Conservation (phyloP, 148 eudicot species). For the Dianthus caryophyllus region DNA sequence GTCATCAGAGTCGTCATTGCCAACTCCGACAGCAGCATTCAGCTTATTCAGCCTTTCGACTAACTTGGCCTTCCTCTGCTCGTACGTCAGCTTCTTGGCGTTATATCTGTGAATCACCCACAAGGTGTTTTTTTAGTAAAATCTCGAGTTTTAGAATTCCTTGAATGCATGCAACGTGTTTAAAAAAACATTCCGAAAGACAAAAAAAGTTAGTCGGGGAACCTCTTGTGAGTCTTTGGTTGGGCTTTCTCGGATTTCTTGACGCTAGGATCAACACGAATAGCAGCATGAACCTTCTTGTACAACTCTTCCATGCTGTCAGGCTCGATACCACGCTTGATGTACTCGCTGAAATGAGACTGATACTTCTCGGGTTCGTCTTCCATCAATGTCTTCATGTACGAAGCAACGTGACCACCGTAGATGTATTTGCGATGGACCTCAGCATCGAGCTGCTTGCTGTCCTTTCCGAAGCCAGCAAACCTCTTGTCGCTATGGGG, state of each 20-base stretch:
- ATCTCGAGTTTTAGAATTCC: neutral
- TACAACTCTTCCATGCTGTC: slow-evolving; percentile 62
- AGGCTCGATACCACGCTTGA: slow-evolving; percentile 53
- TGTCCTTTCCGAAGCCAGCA: slow-evolving; percentile 69
- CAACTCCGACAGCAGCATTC: slow-evolving; percentile 51
- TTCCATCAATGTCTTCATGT: slow-evolving; percentile 76
- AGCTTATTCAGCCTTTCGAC: slow-evolving; percentile 61
- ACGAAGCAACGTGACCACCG: slow-evolving; percentile 78
- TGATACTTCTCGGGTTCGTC: slow-evolving; percentile 89
- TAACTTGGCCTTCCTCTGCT: slow-evolving; percentile 64
- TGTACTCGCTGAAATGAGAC: slow-evolving; percentile 58
- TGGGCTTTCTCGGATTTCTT: slow-evolving; percentile 55
- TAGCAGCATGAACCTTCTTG: slow-evolving; percentile 86
- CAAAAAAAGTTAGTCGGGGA: neutral
- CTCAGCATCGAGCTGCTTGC: slow-evolving; percentile 66
- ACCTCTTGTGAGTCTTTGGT: slow-evolving; percentile 77
- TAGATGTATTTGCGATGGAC: slow-evolving; percentile 72
- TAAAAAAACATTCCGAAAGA: neutral
- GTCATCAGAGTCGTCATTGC: slow-evolving; percentile 39
- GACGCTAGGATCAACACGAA: slow-evolving; percentile 60
- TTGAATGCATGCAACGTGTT: neutral
- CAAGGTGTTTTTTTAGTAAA: neutral
- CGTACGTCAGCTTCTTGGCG: slow-evolving; percentile 72
- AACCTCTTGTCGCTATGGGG: slow-evolving; percentile 87
- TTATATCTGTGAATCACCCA: slow-evolving; percentile 49